A percentile compares a stretch with the other conserved stretches of the same genome.
Evolutionary conservation across 1,284 basidiomycete species (phyloP).

Genomic region (Phlebopus sp.): DNA sequence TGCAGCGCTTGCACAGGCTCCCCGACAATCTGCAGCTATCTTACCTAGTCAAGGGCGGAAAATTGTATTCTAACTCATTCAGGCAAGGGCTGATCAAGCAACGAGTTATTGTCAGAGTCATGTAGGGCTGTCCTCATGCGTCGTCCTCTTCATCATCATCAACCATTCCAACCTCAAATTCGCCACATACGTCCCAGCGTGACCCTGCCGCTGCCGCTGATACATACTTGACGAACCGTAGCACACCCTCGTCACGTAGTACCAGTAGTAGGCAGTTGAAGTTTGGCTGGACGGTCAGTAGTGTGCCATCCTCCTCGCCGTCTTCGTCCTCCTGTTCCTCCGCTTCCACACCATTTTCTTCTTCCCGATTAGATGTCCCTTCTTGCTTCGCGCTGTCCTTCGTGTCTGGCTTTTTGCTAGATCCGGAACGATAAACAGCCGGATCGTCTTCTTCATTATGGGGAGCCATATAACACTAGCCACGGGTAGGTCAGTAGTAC

Average conservation of each 20-base stretch:
- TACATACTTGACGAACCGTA: constrained; percentile 94
- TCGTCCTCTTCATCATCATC: constrained; percentile 40
- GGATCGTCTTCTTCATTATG: constrained; percentile 94
- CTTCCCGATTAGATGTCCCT: constrained; percentile 11
- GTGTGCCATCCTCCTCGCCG: constrained; percentile 78
- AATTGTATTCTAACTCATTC: constrained; percentile 61
- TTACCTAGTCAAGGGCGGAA: constrained; percentile 80
- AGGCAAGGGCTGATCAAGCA: neutral
- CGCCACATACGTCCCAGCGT: constrained; percentile 87
- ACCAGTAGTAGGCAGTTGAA: constrained; percentile 92
- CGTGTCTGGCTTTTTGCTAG: constrained; percentile 43
- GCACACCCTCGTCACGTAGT: constrained; percentile 88
- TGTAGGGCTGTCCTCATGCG: constrained; percentile 7
- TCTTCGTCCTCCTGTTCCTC: constrained; percentile 46
- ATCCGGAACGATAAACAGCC: constrained; percentile 82
- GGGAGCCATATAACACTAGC: constrained; percentile 88
- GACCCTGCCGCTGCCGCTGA: constrained; percentile 83
- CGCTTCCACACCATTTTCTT: constrained; percentile 24
- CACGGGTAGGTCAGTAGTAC: constrained; percentile 2
- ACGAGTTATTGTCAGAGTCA: no score
- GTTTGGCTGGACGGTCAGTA: constrained; percentile 86
- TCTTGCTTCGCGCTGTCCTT: constrained; percentile 15
- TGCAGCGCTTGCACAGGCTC: constrained; percentile 86
- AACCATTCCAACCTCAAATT: constrained; percentile 82
- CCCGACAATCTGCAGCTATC: constrained; percentile 83